Base-by-base conservation (phyloP, 2,329 filamentous ascomycete species). In the Cucurbitaria berberidis region DNA sequence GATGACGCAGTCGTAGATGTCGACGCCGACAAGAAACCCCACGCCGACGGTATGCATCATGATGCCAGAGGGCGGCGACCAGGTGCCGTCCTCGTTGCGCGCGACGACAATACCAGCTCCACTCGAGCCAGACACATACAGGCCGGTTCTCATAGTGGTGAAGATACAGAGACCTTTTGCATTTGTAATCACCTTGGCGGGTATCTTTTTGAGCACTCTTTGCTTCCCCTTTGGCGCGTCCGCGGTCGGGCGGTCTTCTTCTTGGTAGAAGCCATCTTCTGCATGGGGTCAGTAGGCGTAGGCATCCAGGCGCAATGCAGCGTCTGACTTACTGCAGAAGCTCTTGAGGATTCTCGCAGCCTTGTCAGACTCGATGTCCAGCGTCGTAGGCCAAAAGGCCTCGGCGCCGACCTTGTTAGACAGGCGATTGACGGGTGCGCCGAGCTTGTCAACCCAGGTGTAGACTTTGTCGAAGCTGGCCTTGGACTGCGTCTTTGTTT, bases 1-100 rank as follows among this genome's bases (percentile, higher is more conserved):
- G 8, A 97, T 84, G 13, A 98, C 89, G 69, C 93, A 96, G 74
- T 98, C 93, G 79, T 97, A 98, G 27, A 97, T 92, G 71, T 98
- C 93, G 35, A 96, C 89, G 2, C 93, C 93, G 5, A 93, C 88
- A 47, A 96, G 84, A 69, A 98, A 97, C 30, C 92, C 93, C 29
- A 97, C 82, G 0, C 89, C 91, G 1, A 91, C 86, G 0, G 93
- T 96, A 71, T 98, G 93, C 41, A 96, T 82, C 78, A 96, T 84
- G 61, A 98, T 92, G 42, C 90, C 93, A 0, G 91, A 96, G 0
- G 93, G 93, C 8, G 92, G 90, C 59, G 91, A 95, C 93, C 93
- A 97, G 60, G 87, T 88, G 6, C 93, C 92, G 62, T 96, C 92
- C 21, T 89, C 88, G 67, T 90, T 89, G 62, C 91, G 86, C 16